phyloP scores from a whole-genome alignment of 2,329 filamentous ascomycete species.

The Aspergillus sergii region DNA sequence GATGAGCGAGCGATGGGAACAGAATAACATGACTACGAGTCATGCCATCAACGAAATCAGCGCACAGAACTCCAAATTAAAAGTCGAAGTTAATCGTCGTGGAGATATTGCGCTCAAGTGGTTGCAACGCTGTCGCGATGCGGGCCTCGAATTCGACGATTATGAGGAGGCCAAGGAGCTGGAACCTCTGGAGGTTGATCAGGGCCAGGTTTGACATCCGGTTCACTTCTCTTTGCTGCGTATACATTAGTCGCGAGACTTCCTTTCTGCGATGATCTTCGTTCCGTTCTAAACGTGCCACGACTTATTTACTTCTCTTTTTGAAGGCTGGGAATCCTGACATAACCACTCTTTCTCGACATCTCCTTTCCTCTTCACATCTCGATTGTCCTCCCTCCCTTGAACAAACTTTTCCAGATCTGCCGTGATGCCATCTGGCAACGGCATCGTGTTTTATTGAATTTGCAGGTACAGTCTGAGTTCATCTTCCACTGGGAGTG shows the following conservation, averaged over 20 bases:
- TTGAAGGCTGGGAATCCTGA: constrained; percentile 7
- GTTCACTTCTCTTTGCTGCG: constrained; percentile 3
- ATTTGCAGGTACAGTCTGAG: constrained; percentile 13
- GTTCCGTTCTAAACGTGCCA: constrained; percentile 27
- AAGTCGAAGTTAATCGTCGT: constrained; percentile 82
- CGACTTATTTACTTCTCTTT: constrained; percentile 25
- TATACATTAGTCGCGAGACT: constrained; percentile 2
- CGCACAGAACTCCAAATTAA: constrained; percentile 91
- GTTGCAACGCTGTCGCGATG: constrained; percentile 50
- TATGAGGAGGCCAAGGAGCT: constrained; percentile 48
- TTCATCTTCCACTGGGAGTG: constrained; percentile 4
- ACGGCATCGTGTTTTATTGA: constrained; percentile 1
- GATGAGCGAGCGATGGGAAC: constrained; percentile 46
- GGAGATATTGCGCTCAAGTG: constrained; percentile 67
- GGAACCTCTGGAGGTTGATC: constrained; percentile 40
- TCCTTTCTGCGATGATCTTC: constrained; percentile 12
- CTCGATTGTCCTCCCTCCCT: background rate
- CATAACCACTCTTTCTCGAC: background rate
- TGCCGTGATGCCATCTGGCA: background rate
- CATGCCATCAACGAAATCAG: constrained; percentile 78
- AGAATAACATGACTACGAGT: constrained; percentile 47
- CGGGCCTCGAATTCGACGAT: constrained; percentile 52
- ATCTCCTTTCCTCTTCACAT: background rate
- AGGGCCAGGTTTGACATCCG: constrained; percentile 24
- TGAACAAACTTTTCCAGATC: background rate